A percentile compares a stretch with the other conserved stretches of the same genome.
Evolutionary conservation across 73 alveolate species (phyloP).

Genomic region (Paramecium primaurelia): DNA sequence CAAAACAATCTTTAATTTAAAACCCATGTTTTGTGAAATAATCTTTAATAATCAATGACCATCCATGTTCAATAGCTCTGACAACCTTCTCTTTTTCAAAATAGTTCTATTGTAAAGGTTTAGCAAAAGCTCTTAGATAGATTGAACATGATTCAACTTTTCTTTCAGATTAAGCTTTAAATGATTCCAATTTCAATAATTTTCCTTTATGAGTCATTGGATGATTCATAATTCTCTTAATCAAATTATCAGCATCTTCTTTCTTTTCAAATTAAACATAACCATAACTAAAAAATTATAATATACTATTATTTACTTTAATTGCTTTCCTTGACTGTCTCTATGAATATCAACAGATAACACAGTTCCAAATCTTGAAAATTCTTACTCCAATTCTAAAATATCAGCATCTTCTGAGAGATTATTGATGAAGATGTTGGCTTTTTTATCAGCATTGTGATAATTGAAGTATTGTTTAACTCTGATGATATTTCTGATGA

Average conservation of each 20-base stretch:
- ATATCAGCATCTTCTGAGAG: constrained; percentile 41
- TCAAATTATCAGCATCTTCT: constrained; percentile 25
- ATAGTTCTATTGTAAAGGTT: not conserved
- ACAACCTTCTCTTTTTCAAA: not conserved
- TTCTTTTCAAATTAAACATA: constrained; percentile 44
- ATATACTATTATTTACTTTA: not conserved
- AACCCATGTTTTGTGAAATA: not conserved
- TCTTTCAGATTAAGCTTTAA: constrained; percentile 35
- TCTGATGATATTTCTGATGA: constrained; percentile 20
- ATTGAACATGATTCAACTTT: not conserved
- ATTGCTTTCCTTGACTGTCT: not conserved
- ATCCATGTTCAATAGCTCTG: constrained; percentile 22
- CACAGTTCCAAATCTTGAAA: constrained; percentile 30
- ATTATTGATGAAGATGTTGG: constrained; percentile 43
- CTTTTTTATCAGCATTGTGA: constrained; percentile 38
- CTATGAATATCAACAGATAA: constrained; percentile 36
- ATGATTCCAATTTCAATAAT: not conserved
- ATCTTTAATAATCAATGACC: constrained; percentile 11
- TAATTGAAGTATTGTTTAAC: constrained; percentile 34
- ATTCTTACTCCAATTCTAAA: constrained; percentile 34
- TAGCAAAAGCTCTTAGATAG: constrained; percentile 44
- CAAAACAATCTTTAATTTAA: constrained; percentile 19
- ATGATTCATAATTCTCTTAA: not conserved
- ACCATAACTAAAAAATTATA: not conserved
- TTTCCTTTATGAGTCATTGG: not conserved